A percentile compares a stretch with the other conserved stretches of the same genome.
Conservation (phyloP, 345 rosid species). For the Ceriops tagal region DNA sequence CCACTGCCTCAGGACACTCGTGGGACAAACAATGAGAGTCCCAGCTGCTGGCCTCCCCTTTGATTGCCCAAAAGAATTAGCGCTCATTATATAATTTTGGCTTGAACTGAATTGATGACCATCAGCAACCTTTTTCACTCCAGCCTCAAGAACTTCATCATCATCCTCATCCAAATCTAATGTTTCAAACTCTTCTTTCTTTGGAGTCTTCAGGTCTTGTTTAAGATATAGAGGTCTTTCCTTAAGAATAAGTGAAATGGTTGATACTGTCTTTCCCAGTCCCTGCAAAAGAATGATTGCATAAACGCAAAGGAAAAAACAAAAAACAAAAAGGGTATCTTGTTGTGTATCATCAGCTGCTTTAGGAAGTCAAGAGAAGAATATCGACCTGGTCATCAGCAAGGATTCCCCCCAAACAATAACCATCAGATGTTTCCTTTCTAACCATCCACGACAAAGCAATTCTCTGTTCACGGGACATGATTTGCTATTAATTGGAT, state of each 20-base stretch:
- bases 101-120: slow-evolving; percentile 20
- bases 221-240: slow-evolving; percentile 58
- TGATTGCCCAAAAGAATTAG: slow-evolving; percentile 27
- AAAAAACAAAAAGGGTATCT: neutral
- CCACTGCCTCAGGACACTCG: slow-evolving; percentile 97
- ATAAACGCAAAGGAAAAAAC: slow-evolving; percentile 11
- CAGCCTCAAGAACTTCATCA: slow-evolving; percentile 34
- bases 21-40: slow-evolving; percentile 96
- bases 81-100: slow-evolving; percentile 20
- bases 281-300: slow-evolving; percentile 53
- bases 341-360: neutral
- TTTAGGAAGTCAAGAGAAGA: slow-evolving; percentile 15
- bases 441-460: slow-evolving; percentile 97
- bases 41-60: slow-evolving; percentile 91
- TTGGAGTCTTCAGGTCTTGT: slow-evolving; percentile 31
- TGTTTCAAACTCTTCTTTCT: slow-evolving; percentile 47
- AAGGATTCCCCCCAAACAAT: slow-evolving; percentile 94
- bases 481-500: neutral
- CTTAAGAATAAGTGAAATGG: slow-evolving; percentile 88
- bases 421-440: slow-evolving; percentile 59
- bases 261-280: slow-evolving; percentile 88
- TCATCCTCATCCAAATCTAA: slow-evolving; percentile 69
- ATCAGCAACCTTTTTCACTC: slow-evolving; percentile 28
- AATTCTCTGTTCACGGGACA: slow-evolving; percentile 58
- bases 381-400: slow-evolving; percentile 91